A percentile compares a stretch with the other conserved stretches of the same genome.
Conservation (phyloP, 768 basidiomycete genomes). For the Amanita jacksonii region DNA sequence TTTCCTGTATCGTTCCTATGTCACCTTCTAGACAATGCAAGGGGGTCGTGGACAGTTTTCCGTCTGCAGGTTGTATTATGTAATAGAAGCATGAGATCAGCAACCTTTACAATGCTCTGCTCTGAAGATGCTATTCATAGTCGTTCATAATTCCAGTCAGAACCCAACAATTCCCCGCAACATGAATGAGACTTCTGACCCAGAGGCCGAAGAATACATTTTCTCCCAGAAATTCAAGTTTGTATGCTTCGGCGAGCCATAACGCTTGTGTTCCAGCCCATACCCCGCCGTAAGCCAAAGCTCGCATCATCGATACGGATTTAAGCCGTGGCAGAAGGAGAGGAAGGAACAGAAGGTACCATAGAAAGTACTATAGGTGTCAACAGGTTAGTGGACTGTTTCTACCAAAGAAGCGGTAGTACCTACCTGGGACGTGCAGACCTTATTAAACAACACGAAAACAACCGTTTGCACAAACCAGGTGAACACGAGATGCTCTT, state of each 20-base stretch:
- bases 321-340: slow-evolving; percentile 60
- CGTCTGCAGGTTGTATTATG: slow-evolving; percentile 14
- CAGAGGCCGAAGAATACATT: slow-evolving; percentile 71
- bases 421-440: slow-evolving; percentile 90
- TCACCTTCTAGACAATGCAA: slow-evolving; percentile 42
- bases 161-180: slow-evolving; percentile 74
- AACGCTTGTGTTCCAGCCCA: slow-evolving; percentile 79
- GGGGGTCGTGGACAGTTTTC: slow-evolving; percentile 10
- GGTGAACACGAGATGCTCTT: slow-evolving; percentile 59
- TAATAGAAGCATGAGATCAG: neutral
- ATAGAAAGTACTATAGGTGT: slow-evolving; percentile 80
- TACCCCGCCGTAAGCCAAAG: slow-evolving; percentile 31
- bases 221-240: slow-evolving; percentile 78
- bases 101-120: neutral
- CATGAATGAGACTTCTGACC: slow-evolving; percentile 66
- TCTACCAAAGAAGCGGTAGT: neutral
- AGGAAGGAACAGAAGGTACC: slow-evolving; percentile 89
- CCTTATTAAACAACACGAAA: slow-evolving; percentile 97
- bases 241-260: slow-evolving; percentile 90
- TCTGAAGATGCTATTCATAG: neutral
- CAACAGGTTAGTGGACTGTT: neutral
- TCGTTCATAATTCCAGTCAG: slow-evolving; percentile 50
- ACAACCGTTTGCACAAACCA: slow-evolving; percentile 89
- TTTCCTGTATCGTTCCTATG: slow-evolving; percentile 99
- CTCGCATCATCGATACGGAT: slow-evolving; percentile 34